Base-by-base conservation (phyloP, 1,139 yeast species). In the Taphrina communis region DNA sequence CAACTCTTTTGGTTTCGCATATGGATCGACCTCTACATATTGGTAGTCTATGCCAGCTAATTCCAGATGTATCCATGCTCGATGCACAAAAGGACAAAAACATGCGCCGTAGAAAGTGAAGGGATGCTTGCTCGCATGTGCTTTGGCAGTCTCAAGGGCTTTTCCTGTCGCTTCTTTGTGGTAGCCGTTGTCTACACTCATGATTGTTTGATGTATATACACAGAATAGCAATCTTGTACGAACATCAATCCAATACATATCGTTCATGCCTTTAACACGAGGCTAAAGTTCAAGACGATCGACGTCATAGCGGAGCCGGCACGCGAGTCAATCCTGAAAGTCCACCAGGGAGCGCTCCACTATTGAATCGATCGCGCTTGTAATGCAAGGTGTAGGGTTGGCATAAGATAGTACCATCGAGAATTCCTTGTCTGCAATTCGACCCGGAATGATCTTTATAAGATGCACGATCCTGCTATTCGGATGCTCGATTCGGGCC, bases 71-170 rank as follows among this genome's bases (percentile, higher is more conserved):
- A 59, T 66, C 69, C 69, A 66, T 5, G 63, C 66, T 12, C 69
- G 69, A 35, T 66, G 69, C 31, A 60, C 69, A 38, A 66, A 66
- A n/a, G 69, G 69, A 41, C 69, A 66, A n/a, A 66, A 66, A 14
- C 69, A 66, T 14, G 66, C 65, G 35, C 66, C 65, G 25, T 57
- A 66, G 21, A 66, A 63, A 38, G 60, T 51, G 52, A 66, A 52
- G 9, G 38, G 35, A 25, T 31, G 39, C 19, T 42, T 41, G 9
- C 7, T 31, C 11, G 17, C 60, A 44, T 66, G 69, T 0, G 36
- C 41, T 25, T 66, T 41, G 6, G 56, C 69, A 6, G 69, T 66
- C 25, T 9, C 36, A 21, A 31, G 36, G 4, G 68, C 68, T 12
- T 11, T 11, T 3, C 68, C 68, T n/a, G 68, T 65, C 6, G 63